These are phyloP conservation scores for Tephrocybe sp. DNA, from an alignment of 768 basidiomycete genomes.

Conservation along the genomic window DNA sequence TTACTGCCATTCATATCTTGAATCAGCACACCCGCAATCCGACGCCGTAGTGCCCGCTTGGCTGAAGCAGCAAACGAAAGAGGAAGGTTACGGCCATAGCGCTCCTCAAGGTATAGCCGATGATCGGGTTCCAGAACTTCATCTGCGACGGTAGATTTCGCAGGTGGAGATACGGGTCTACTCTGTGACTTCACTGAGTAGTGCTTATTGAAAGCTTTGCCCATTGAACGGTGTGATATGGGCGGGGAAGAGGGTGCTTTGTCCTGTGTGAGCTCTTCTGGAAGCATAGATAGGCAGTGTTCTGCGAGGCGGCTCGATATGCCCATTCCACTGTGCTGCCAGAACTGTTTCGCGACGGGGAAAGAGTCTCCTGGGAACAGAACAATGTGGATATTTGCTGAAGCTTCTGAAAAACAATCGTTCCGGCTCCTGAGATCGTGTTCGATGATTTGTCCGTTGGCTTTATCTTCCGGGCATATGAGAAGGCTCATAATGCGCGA, in stretches of 20 bases:
- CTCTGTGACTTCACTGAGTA: conserved; percentile 43
- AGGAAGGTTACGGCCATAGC: conserved; percentile 90
- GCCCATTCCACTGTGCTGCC: conserved; percentile 93
- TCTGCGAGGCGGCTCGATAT: conserved; percentile 88
- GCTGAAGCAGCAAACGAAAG: conserved; percentile 69
- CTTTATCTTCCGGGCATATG: conserved; percentile 59
- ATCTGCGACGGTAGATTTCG: conserved; percentile 31
- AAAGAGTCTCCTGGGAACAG: conserved; percentile 66
- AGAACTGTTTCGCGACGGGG: conserved; percentile 81
- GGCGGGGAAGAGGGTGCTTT: conserved; percentile 26
- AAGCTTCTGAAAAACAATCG: conserved; percentile 20
- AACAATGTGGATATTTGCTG: conserved; percentile 75
- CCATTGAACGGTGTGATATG: conserved; percentile 27
- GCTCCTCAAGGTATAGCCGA: conserved; percentile 81
- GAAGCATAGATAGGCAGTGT: conserved; percentile 70
- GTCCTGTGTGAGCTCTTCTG: conserved; percentile 35
- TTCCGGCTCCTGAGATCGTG: conserved; percentile 24
- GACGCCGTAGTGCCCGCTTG: conserved; percentile 81
- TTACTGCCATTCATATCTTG: conserved; percentile 50
- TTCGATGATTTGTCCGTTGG: conserved; percentile 24
- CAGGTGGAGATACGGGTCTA: conserved; percentile 8
- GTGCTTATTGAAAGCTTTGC: conserved; percentile 54
- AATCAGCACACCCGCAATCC: conserved; percentile 84
- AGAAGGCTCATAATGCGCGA: conserved; percentile 67
- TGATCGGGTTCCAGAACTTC: conserved; percentile 56